Base-by-base conservation (phyloP, 176 grass and related monocot genomes). In the Musa troglodytarum region DNA sequence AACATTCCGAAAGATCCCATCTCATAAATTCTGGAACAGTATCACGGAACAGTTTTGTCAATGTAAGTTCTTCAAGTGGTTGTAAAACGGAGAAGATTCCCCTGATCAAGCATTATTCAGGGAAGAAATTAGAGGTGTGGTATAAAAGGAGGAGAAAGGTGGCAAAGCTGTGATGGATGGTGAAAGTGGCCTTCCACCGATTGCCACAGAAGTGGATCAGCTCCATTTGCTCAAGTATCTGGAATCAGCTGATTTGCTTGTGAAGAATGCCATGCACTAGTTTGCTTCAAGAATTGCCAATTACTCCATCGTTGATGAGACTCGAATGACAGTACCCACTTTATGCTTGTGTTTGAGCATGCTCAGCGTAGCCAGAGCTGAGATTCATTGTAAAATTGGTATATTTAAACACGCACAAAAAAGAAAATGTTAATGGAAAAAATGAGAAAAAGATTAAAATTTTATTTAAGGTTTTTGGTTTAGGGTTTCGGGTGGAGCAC, bases 1-100 rank as follows among this genome's bases (percentile, higher is more conserved):
- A 71, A 75, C 68, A 83, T 85, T 82, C 80, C 79, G 56, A 97
- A 81, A 71, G 86, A 90, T 79, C 89, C 93, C 90, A 97, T 90
- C 54, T 83, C n/a, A 17, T 56, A 58, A 26, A 53, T 79, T 79
- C 79, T 73, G 26, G 65, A 73, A 65, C n/a, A n/a, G n/a, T n/a
- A n/a, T n/a, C n/a, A n/a, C n/a, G n/a, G n/a, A n/a, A n/a, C 43
- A 76, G 17, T 75, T 57, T 78, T 54, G 10, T 74, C 8, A 71
- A 64, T 74, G 68, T 9, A 56, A 55, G 69, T 79, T 74, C 73
- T 72, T 22, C 8, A n/a, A 17, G 11, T 67, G 16, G 22, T 9
- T 53, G 13, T 12, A 58, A 57, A 22, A 56, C 81, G 75, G 72
- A 68, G 76, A 76, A 80, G 69, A 81, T 65, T 79, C 82, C 72